Conservation (phyloP, 768 basidiomycete species). For the Hortiboletus campestris region DNA sequence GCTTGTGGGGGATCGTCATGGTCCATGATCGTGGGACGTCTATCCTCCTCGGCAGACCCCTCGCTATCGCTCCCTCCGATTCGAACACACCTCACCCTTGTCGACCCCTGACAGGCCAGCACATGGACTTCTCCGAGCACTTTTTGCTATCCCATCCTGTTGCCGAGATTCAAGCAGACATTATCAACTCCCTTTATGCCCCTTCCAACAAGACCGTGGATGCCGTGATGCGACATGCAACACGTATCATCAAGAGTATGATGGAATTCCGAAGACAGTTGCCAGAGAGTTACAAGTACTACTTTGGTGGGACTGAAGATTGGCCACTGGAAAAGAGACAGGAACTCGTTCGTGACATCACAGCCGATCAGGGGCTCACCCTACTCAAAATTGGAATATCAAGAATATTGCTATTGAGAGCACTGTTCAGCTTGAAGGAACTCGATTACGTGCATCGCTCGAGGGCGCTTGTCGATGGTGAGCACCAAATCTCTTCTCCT, state of each 20-base stretch:
- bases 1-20: conserved; percentile 82
- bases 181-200: conserved; percentile 81
- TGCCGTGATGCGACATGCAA: conserved; percentile 72
- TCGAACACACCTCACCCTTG: conserved; percentile 75
- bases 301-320: conserved; percentile 75
- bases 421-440: conserved; percentile 75
- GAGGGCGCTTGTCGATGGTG: conserved; percentile 77
- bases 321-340: conserved; percentile 67
- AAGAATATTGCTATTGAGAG: conserved; percentile 73
- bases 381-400: conserved; percentile 81
- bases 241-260: conserved; percentile 76
- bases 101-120: conserved; percentile 35
- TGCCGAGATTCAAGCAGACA: conserved; percentile 84
- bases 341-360: conserved; percentile 68
- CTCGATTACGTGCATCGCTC: conserved; percentile 62
- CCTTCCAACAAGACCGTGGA: conserved; percentile 71
- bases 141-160: conserved; percentile 74
- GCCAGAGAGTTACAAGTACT: conserved; percentile 69
- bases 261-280: conserved; percentile 64
- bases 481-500: conserved; percentile 17
- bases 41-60: conserved; percentile 80
- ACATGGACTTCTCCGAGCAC: conserved; percentile 67
- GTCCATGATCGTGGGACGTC: conserved; percentile 88
- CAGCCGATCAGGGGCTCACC: conserved; percentile 79
- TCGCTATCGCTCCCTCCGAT: conserved; percentile 80